Base-by-base conservation (phyloP, 805 yeast genomes). In the Sugiyamaella americana region DNA sequence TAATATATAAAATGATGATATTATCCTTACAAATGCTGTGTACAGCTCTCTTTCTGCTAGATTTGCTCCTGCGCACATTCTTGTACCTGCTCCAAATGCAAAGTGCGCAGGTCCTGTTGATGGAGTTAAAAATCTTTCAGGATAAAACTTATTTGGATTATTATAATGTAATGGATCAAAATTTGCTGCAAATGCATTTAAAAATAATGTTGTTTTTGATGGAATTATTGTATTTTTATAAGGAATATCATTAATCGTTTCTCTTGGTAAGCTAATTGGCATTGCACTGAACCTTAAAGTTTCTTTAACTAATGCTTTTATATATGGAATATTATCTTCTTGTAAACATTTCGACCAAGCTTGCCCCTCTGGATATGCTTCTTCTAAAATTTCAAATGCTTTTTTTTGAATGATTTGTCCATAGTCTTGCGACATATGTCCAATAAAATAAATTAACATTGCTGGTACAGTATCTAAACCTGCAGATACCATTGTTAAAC, bases 401-500 rank as follows among this genome's bases (percentile, higher is more conserved):
- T 46, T 64, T 1, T 66, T 54, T 57, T 79, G 83, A 8, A 78
- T 54, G 10, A n/a, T 35, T 41, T 59, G 62, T n/a, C 64, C 64
- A 13, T 48, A 51, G 1, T 71, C 70, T 30, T 53, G 58, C 4
- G 82, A 71, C 37, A 84, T 63, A 35, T 79, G 83, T 0, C 84
- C 84, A 51, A 82, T 58, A 6, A 80, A 69, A 53, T 79, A 79
- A 51, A 74, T 74, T 43, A 83, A 67, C 40, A 78, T 82, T 26
- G 82, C 67, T 0, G 87, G 81, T 0, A 82, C 75, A 51, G 84
- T 84, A 58, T 84, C 91, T 20, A 84, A 64, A 0, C 93, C 93
- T 5, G 89, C 93, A 54, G 87, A 80, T 0, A 84, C 81, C 82
- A 83, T 78, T 0, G 89, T 80, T 36, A 84, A 65, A 57, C 89